Base-by-base conservation (phyloP, 768 basidiomycete species). In the Suillus clintonianus region DNA sequence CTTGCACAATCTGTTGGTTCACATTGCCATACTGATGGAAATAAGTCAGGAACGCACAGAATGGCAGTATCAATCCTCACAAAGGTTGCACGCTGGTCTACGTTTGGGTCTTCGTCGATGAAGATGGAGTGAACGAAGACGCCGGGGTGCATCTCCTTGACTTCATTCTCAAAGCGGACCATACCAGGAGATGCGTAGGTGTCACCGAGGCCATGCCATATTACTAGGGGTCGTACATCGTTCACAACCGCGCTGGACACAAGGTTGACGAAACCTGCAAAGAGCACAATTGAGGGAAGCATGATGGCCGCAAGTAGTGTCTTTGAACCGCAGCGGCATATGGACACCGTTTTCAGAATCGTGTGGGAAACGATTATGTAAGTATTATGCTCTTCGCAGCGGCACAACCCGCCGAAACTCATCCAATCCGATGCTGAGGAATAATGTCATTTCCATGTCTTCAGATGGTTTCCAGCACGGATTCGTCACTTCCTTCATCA, bases 161-260 rank as follows among this genome's bases (percentile, higher is more conserved):
- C 83, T 57, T 81, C 72, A 15, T 77, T 72, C 61, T 82, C 80
- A 67, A 94, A 90, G 66, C 89, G 78, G 48, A 86, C 75, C 81
- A 95, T 91, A 15, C 91, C 93, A 0, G 86, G 77, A 1, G 93
- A 90, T 56, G 82, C 79, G 67, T 92, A 85, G 2, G 89, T 85
- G 76, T 95, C 94, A n/a, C 92, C 90, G 82, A 92, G 70, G 39
- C 90, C 91, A 74, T 92, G 90, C 91, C 90, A 92, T 58, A 92
- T 74, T 34, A 92, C 90, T 22, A 92, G 79, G 9, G 90, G 88
- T 30, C 88, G 79, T 45, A 77, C 36, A 10, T 67, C 24, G 19
- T 60, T 67, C 37, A 67, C 63, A 15, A 63, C 47, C 37, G 64
- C 64, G 55, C 71, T 55, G 14, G 60, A 64, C 24, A 43, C 66